phyloP scores from a whole-genome alignment of 2,329 filamentous ascomycete genomes.

The Apiospora hydei region DNA sequence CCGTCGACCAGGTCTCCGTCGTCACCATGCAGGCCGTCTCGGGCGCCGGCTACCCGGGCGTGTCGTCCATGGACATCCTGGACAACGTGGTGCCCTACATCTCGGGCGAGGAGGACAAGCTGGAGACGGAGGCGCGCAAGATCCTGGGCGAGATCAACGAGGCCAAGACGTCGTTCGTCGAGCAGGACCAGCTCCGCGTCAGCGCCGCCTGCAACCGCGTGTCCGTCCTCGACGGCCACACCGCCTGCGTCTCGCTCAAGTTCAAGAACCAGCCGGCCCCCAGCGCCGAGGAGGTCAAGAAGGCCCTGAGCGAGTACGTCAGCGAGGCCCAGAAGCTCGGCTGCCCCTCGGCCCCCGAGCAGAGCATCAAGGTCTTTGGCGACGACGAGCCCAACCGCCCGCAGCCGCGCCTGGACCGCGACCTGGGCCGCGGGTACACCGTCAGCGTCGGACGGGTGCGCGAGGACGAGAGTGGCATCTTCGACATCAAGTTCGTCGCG shows the following conservation, averaged over 20 bases:
- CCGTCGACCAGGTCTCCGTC: constrained; percentile 76
- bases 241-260: constrained; percentile 86
- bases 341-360: constrained; percentile 83
- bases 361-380: constrained; percentile 84
- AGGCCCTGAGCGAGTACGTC: constrained; percentile 80
- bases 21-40: constrained; percentile 96
- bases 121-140: constrained; percentile 93
- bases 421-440: constrained; percentile 85
- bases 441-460: constrained; percentile 89
- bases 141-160: constrained; percentile 81
- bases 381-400: constrained; percentile 90
- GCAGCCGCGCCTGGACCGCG: constrained; percentile 88
- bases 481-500: constrained; percentile 94
- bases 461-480: constrained; percentile 86
- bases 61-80: constrained; percentile 92
- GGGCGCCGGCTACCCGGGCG: constrained; percentile 88
- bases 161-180: constrained; percentile 76
- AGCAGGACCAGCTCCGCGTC: constrained; percentile 77
- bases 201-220: constrained; percentile 93
- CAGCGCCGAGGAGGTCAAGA: constrained; percentile 76
- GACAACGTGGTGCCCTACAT: constrained; percentile 98
- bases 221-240: constrained; percentile 94
- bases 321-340: constrained; percentile 83
- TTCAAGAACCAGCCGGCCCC: constrained; percentile 81
- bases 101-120: constrained; percentile 92